Base-by-base conservation (phyloP, 164 flowering plant species). In the Umbellularia californica region DNA sequence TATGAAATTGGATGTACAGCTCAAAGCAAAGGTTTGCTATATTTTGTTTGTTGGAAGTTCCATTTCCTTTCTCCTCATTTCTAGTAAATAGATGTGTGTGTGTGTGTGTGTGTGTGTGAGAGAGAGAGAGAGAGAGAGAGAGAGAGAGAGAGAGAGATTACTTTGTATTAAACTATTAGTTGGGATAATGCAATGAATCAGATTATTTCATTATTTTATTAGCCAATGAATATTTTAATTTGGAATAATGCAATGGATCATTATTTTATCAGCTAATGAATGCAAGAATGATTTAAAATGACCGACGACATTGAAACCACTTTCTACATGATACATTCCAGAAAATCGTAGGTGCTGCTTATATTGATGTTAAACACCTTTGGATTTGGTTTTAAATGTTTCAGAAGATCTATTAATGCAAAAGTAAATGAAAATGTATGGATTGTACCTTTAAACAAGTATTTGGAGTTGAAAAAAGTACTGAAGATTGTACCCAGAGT, bases 21-120 rank as follows among this genome's bases (percentile, higher is more conserved):
- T 96, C 20, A 86, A 84, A 11, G 88, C 88, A 19, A 94, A 92
- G 99, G 99, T 96, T 82, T 52, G 77, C 14, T 24, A 17, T 52
- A 67, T 75, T 12, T 52, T 52, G 58, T 52, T 52, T 52, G 5
- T 6, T 52, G 58, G 13, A 17, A 52, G 58, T 17, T 17, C 17
- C 30, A 28, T 28, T 28, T 28, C 30, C 5, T 28, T 28, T 28
- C 30, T 28, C 30, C 30, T 28, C 30, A 28, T 28, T 28, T 28
- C 30, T 28, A 28, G 30, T 28, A 28, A 28, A 28, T 28, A 28
- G 30, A 28, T 28, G 30, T 28, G 30, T 28, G 30, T 28, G 30
- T 28, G 3, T 28, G 30, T 28, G 30, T 28, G 30, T 28, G 30
- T 28, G 30, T 28, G 30, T 28, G 28, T 2, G 28, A 0, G 28